Conservation (phyloP, 345 rosid genomes). For the Reutealis trisperma region DNA sequence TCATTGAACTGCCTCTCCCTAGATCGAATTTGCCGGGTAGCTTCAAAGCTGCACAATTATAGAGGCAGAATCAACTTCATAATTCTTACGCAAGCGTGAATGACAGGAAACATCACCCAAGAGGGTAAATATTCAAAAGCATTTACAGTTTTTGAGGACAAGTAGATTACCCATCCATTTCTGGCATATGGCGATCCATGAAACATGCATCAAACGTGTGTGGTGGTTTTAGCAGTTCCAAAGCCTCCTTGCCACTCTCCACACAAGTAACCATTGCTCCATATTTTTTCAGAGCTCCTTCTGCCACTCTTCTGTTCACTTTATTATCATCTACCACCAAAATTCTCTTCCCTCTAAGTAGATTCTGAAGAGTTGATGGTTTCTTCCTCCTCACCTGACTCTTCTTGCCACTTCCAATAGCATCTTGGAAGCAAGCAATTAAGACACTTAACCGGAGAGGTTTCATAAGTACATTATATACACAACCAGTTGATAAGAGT, state of each 20-base stretch:
- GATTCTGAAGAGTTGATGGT: constrained; percentile 45
- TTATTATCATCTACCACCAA: constrained; percentile 90
- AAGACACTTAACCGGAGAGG: constrained; percentile 74
- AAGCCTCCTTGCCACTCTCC: constrained; percentile 70
- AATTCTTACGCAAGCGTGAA: not conserved
- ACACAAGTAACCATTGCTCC: constrained; percentile 85
- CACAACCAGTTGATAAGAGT: constrained; percentile 53
- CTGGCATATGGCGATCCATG: constrained; percentile 99
- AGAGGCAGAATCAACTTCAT: constrained; percentile 2
- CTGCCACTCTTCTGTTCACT: constrained; percentile 92
- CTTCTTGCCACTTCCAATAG: constrained; percentile 57
- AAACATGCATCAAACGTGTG: constrained; percentile 88
- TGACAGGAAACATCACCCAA: not conserved
- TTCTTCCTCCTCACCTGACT: constrained; percentile 47
- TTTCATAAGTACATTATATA: constrained; percentile 61
- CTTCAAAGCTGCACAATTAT: constrained; percentile 67
- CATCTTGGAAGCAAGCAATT: constrained; percentile 72
- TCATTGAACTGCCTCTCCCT: constrained; percentile 54
- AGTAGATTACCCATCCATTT: constrained; percentile 80
- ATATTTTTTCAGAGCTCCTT: constrained; percentile 76
- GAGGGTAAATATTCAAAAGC: not conserved
- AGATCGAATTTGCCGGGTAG: constrained; percentile 67
- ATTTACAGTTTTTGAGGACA: constrained; percentile 4
- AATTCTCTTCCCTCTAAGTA: constrained; percentile 62
- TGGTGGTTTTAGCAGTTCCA: constrained; percentile 72